Conservation (phyloP, 78 protist species). For the Protostelium mycophagum region DNA sequence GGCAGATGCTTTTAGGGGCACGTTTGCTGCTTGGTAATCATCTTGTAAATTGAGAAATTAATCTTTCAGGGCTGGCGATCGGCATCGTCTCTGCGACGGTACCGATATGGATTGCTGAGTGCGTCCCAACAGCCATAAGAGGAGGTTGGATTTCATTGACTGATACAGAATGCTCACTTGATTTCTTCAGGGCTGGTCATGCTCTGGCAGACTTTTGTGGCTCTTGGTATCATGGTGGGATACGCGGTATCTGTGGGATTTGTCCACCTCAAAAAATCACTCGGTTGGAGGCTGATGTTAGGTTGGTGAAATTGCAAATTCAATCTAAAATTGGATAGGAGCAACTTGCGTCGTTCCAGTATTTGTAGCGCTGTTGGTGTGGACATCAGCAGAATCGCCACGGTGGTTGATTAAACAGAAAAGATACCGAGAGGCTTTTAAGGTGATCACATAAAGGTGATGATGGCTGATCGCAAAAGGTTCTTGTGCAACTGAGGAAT, state of each 20-base stretch:
- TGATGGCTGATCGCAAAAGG: not conserved
- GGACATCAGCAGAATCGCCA: not conserved
- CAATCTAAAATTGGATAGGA: not conserved
- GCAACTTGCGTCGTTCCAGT: not conserved
- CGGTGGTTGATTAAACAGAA: not conserved
- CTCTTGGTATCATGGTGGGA: not conserved
- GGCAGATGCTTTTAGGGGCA: not conserved
- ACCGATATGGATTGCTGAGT: not conserved
- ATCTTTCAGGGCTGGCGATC: not conserved
- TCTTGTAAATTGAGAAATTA: not conserved
- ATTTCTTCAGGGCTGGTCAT: not conserved
- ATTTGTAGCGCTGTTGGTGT: not conserved
- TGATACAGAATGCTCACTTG: not conserved
- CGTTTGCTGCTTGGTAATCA: not conserved
- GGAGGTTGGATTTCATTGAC: not conserved
- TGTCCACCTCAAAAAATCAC: not conserved
- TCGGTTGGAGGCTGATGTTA: not conserved
- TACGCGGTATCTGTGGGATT: not conserved
- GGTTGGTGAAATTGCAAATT: not conserved
- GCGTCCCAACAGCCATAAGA: not conserved
- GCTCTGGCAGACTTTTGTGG: not conserved
- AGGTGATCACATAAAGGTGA: not conserved
- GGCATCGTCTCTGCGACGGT: not conserved
- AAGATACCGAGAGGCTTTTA: not conserved
- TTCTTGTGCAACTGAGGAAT: not conserved